A percentile compares a stretch with the other conserved stretches of the same genome.
Evolutionary conservation across 768 basidiomycete species (phyloP).

Genomic region (Amanita brunnescens): DNA sequence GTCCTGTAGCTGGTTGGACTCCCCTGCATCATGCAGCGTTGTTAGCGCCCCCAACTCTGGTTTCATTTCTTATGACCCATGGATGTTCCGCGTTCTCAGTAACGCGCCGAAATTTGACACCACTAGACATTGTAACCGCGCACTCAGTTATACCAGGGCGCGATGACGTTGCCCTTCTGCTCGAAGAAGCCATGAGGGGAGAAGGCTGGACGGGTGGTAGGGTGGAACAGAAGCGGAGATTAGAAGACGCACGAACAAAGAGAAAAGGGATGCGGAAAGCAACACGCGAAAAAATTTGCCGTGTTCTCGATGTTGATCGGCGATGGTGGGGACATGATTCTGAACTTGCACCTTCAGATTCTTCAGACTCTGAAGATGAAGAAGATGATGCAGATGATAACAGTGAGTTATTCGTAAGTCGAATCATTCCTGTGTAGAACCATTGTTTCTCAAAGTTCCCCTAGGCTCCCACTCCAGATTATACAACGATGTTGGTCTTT

Average conservation of each 20-base stretch:
- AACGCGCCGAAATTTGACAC: slow-evolving; percentile 73
- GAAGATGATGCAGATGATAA: slow-evolving; percentile 41
- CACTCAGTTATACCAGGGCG: slow-evolving; percentile 76
- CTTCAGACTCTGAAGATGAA: slow-evolving; percentile 31
- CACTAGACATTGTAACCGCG: slow-evolving; percentile 84
- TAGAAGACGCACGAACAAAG: slow-evolving; percentile 49
- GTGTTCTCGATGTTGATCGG: slow-evolving; percentile 44
- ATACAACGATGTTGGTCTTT: slow-evolving; percentile 89
- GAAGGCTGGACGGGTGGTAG: slow-evolving; percentile 76
- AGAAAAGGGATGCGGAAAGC: slow-evolving; percentile 43
- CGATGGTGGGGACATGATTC: slow-evolving; percentile 59
- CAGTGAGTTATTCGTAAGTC: slow-evolving; percentile 41
- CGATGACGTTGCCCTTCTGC: slow-evolving; percentile 76
- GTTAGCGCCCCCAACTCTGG: slow-evolving; percentile 79
- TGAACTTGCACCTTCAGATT: slow-evolving; percentile 32
- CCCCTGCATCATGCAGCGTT: slow-evolving; percentile 89
- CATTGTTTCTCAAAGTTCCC: slow-evolving; percentile 15
- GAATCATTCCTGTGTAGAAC: slow-evolving; percentile 2
- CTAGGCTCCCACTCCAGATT: slow-evolving; percentile 69
- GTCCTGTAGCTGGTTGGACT: slow-evolving; percentile 81
- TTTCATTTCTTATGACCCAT: slow-evolving; percentile 89
- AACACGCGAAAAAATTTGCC: slow-evolving; percentile 51
- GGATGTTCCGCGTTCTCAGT: slow-evolving; percentile 76
- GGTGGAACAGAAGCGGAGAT: slow-evolving; percentile 60
- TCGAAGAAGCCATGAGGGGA: slow-evolving; percentile 83